phyloP scores from a whole-genome alignment of 352 stramenopile genomes.

The Pythium plurisporium region DNA sequence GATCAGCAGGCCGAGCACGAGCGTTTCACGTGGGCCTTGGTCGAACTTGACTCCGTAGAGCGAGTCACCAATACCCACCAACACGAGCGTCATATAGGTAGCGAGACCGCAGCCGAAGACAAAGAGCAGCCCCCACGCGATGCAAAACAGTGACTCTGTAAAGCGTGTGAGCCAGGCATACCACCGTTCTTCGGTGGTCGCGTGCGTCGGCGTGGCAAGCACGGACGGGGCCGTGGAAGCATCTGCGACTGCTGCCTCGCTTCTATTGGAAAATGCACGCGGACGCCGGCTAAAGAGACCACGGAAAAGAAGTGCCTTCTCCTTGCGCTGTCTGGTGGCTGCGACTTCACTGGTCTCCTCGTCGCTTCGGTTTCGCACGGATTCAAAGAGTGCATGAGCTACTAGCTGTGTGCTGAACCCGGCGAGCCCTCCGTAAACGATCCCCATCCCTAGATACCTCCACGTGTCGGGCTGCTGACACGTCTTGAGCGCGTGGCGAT shows the following conservation, averaged over 20 bases:
- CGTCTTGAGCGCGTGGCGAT: slow-evolving; percentile 50
- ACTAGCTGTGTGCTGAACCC: slow-evolving; percentile 37
- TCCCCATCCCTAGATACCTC: slow-evolving; percentile 37
- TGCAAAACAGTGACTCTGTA: slow-evolving; percentile 33
- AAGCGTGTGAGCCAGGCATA: slow-evolving; percentile 62
- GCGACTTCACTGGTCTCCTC: slow-evolving; percentile 54
- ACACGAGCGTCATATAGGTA: slow-evolving; percentile 50
- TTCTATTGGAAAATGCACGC: background rate
- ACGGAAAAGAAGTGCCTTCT: slow-evolving; percentile 69
- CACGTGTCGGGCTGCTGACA: slow-evolving; percentile 51
- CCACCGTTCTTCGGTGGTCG: slow-evolving; percentile 75
- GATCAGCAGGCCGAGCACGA: slow-evolving; percentile 33
- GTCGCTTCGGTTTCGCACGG: slow-evolving; percentile 58
- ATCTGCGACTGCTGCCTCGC: background rate
- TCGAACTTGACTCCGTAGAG: slow-evolving; percentile 54
- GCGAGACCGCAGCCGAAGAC: slow-evolving; percentile 39
- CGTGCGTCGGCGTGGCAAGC: slow-evolving; percentile 34
- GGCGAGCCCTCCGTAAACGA: slow-evolving; percentile 53
- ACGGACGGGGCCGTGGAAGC: background rate
- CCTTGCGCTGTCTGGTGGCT: slow-evolving; percentile 58
- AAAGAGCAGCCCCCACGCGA: slow-evolving; percentile 32
- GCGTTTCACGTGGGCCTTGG: slow-evolving; percentile 35
- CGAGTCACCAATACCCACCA: slow-evolving; percentile 40
- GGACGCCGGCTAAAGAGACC: slow-evolving; percentile 21
- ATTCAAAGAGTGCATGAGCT: slow-evolving; percentile 40